A percentile compares a stretch with the other conserved stretches of the same genome.
Conservation (phyloP, 306 rosid genomes). For the Chamaecrista fasciculata region DNA sequence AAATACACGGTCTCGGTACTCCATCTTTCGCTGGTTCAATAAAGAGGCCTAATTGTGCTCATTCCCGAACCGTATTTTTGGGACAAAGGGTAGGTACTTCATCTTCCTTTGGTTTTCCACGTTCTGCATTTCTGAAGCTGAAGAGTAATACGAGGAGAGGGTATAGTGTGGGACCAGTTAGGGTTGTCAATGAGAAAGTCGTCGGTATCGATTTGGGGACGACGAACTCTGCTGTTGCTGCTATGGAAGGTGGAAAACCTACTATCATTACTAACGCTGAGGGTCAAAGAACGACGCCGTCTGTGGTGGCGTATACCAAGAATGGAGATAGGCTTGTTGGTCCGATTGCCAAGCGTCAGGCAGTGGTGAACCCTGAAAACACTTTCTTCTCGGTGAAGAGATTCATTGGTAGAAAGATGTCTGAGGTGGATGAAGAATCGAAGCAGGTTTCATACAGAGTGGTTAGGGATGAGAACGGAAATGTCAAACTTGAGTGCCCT, state of each 20-base stretch:
- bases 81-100: constrained; percentile 45
- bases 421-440: no score
- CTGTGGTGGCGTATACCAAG: constrained; percentile 78
- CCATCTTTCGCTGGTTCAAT: constrained; percentile 39
- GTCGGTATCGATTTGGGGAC: constrained; percentile 84
- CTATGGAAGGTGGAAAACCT: constrained; percentile 88
- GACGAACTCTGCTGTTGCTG: constrained; percentile 80
- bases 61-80: constrained; percentile 47
- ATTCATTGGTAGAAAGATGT: no score
- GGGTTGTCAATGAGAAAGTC: constrained; percentile 76
- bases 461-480: constrained; percentile 73
- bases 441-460: no score
- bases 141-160: constrained; percentile 21
- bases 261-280: constrained; percentile 84
- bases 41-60: constrained; percentile 27
- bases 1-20: constrained; percentile 72
- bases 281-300: constrained; percentile 87
- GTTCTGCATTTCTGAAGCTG: constrained; percentile 42
- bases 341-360: constrained; percentile 90
- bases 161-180: constrained; percentile 42
- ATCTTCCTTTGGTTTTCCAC: constrained; percentile 26
- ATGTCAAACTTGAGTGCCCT: constrained; percentile 91
- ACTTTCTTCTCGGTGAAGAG: no score
- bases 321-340: constrained; percentile 92
- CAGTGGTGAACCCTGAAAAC: constrained; percentile 85